Evolutionary conservation across 2,329 filamentous ascomycete species (phyloP).

Genomic region (Colletotrichum coccodes): DNA sequence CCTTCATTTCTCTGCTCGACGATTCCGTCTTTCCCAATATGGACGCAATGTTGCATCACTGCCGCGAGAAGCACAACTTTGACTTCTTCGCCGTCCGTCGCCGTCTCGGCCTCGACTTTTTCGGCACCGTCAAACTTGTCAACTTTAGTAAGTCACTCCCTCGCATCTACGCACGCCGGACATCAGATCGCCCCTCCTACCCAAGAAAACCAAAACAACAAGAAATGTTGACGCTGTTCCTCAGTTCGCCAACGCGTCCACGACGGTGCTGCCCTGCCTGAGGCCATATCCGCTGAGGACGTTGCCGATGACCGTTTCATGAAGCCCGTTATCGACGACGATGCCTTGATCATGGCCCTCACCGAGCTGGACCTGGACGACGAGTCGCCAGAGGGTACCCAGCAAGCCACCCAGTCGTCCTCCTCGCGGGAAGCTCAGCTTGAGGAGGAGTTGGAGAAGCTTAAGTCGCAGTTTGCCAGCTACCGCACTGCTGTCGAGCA

Average conservation of each 20-base stretch:
- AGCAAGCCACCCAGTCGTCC: slow-evolving; percentile 47
- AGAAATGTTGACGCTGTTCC: neutral
- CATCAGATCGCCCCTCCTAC: neutral
- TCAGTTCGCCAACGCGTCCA: slow-evolving; percentile 59
- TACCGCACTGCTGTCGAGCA: slow-evolving; percentile 74
- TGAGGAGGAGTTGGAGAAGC: slow-evolving; percentile 68
- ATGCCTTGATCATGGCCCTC: slow-evolving; percentile 86
- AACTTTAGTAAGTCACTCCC: slow-evolving; percentile 65
- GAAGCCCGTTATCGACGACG: slow-evolving; percentile 87
- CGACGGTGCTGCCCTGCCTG: slow-evolving; percentile 58
- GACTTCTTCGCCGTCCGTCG: slow-evolving; percentile 72
- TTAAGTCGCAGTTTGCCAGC: slow-evolving; percentile 71
- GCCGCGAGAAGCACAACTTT: slow-evolving; percentile 72
- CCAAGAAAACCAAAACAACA: neutral
- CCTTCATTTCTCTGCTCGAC: slow-evolving; percentile 76
- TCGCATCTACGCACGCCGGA: neutral
- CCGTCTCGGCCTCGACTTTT: slow-evolving; percentile 72
- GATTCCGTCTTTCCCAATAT: slow-evolving; percentile 72
- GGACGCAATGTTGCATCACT: slow-evolving; percentile 73
- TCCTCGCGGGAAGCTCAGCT: slow-evolving; percentile 64
- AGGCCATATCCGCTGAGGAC: slow-evolving; percentile 67
- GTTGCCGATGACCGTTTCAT: slow-evolving; percentile 85
- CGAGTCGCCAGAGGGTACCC: slow-evolving; percentile 38
- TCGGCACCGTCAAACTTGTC: slow-evolving; percentile 78
- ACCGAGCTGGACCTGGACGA: slow-evolving; percentile 75